Evolutionary conservation across 768 basidiomycete genomes (phyloP), one percentile per base, ranked within the genome.

Genomic region (Mycena galericulata): DNA sequence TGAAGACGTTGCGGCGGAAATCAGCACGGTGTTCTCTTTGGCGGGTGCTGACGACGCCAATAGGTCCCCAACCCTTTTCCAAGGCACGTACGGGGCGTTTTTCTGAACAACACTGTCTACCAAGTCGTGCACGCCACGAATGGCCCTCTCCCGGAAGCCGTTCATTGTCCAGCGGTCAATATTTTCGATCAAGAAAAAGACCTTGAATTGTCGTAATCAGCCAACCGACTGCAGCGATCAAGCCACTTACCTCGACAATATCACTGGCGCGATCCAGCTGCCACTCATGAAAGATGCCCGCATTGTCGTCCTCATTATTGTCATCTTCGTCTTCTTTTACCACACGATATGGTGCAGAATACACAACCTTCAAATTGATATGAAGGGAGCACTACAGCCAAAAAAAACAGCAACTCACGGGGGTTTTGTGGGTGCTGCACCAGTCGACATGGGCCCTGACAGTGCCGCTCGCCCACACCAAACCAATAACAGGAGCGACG

Each of bases 391-490:
- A 1, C 54, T 59, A 36, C 17, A 47, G 51, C 18, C 27, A 4
- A 38, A 7, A 14, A 60, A 65, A 7, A 9, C 29, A 40, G 11
- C 32, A 18, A 78, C 83, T 65, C 64, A 85, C 85, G 4, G 76
- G 80, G 46, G 73, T 76, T 41, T 60, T 59, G 32, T 68, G 76
- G 17, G 73, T 73, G 29, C 71, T 69, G 36, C 84, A 86, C 88
- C 88, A 89, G 72, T 89, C 88, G 1, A 87, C 76, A 69, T 89
- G 88, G 1, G 87, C 87, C 32, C 86, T 79, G 38, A 89, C 87
- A 12, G 72, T 81, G 20, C 85, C 84, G 46, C 83, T 83, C 10
- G 86, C 81, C 87, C 87, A 89, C 18, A 88, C 82, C 7, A 89
- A 75, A 8, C 88, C 88, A 61, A 88, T 81, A 2, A 89, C 80